Percentiles rank a stretch among this genome's conserved stretches.
phyloP scores from a whole-genome alignment of 192 early-diverging fungal genomes.

The Umbelopsis vinacea region DNA sequence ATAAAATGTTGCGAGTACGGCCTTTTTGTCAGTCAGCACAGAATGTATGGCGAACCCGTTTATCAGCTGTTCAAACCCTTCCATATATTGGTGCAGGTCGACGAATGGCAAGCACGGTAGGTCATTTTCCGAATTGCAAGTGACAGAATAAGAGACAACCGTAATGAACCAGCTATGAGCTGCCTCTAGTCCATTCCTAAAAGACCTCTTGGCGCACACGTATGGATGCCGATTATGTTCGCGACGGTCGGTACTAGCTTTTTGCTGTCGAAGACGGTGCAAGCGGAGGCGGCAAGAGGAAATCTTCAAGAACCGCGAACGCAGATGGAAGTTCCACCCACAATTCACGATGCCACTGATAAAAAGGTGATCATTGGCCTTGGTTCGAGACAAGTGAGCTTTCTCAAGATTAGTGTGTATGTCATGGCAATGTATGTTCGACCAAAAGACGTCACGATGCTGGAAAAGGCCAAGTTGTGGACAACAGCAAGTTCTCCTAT shows the following conservation, averaged over 20 bases:
- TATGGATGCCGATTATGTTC: neutral
- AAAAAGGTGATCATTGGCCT: slow-evolving; percentile 46
- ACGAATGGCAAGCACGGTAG: slow-evolving; percentile 5
- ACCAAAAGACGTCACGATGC: slow-evolving; percentile 46
- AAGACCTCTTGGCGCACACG: neutral
- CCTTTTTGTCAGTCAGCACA: neutral
- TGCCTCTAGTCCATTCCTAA: neutral
- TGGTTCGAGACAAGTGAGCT: slow-evolving; percentile 57
- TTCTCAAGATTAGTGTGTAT: slow-evolving; percentile 59
- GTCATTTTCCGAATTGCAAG: neutral
- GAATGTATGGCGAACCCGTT: neutral
- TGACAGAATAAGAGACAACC: neutral
- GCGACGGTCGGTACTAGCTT: neutral
- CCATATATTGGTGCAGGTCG: neutral
- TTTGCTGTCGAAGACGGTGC: neutral
- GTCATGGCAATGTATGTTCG: slow-evolving; percentile 55
- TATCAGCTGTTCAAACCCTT: neutral
- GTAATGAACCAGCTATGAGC: neutral
- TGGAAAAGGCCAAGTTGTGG: slow-evolving; percentile 30
- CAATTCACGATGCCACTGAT: slow-evolving; percentile 12
- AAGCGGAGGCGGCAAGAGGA: slow-evolving; percentile 3
- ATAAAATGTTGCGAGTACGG: slow-evolving; percentile 8
- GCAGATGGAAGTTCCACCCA: neutral
- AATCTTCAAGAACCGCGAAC: neutral
- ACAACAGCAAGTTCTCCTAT: slow-evolving; percentile 12